phyloP scores from a whole-genome alignment of 495 filamentous ascomycete species.

The Cercophora scortea region DNA sequence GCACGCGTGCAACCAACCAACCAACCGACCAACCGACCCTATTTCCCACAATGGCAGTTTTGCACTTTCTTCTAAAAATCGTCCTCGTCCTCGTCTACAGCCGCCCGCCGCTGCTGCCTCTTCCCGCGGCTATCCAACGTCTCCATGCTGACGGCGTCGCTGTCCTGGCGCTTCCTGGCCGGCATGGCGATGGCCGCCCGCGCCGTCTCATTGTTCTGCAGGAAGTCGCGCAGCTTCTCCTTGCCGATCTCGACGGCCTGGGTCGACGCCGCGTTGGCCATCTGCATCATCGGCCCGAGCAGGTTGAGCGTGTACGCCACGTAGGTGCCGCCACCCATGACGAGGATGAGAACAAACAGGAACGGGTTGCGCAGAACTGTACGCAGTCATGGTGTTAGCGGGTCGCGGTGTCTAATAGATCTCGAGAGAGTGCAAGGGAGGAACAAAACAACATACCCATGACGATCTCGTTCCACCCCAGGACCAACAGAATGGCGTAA shows the following conservation, averaged over 20 bases:
- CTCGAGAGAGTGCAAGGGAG: background rate
- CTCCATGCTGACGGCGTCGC: slow-evolving; percentile 46
- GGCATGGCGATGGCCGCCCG: slow-evolving; percentile 73
- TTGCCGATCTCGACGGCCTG: slow-evolving; percentile 88
- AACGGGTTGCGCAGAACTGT: slow-evolving; percentile 85
- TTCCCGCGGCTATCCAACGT: slow-evolving; percentile 52
- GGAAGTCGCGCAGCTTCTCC: slow-evolving; percentile 76
- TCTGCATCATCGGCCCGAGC: slow-evolving; percentile 90
- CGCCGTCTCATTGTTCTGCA: slow-evolving; percentile 73
- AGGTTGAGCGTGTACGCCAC: slow-evolving; percentile 89
- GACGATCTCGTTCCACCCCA: slow-evolving; percentile 96
- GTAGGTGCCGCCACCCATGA: slow-evolving; percentile 68
- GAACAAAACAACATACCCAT: slow-evolving; percentile 57
- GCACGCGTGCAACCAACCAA: background rate
- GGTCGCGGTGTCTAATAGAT: background rate
- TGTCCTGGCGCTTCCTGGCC: slow-evolving; percentile 20
- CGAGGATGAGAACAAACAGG: slow-evolving; percentile 81
- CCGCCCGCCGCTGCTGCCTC: slow-evolving; percentile 19
- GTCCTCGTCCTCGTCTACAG: slow-evolving; percentile 38
- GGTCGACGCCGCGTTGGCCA: slow-evolving; percentile 78
- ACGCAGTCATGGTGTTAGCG: slow-evolving; percentile 24
- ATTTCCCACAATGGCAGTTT: background rate
- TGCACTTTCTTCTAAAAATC: background rate
- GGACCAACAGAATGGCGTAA: slow-evolving; percentile 75
- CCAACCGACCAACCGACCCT: background rate